Percentiles rank a stretch among this genome's conserved stretches.
phyloP scores from a whole-genome alignment of 1,284 basidiomycete species.

The Ustilago shanxiensis region DNA sequence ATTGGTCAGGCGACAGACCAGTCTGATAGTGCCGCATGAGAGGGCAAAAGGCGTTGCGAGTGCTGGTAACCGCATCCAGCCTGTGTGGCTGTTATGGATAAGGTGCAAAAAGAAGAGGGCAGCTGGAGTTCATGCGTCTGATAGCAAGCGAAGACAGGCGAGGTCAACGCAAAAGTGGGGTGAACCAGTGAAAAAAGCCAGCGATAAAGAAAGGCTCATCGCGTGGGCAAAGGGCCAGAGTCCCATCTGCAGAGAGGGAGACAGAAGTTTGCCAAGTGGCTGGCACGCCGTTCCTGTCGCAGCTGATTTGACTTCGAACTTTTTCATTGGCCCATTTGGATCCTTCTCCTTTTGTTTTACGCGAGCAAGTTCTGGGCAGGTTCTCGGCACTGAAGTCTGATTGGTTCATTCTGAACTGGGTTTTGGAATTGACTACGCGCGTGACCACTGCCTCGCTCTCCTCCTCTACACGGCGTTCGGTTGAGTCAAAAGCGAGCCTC shows the following conservation, averaged over 20 bases:
- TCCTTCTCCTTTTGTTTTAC: neutral
- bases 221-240: neutral
- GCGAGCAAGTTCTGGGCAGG: constrained; percentile 8
- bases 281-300: neutral
- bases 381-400: neutral
- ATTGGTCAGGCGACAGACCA: neutral
- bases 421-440: neutral
- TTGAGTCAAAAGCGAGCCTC: too few relatives aligned
- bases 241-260: too few relatives aligned
- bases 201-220: constrained; percentile 1
- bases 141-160: constrained; percentile 19
- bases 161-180: constrained; percentile 15
- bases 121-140: constrained; percentile 13
- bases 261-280: constrained; percentile 1
- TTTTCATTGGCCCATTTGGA: neutral
- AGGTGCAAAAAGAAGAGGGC: neutral
- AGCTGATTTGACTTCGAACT: constrained; percentile 2
- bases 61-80: constrained; percentile 1
- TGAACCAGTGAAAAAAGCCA: constrained; percentile 10
- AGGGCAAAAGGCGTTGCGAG: neutral
- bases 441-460: neutral
- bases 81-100: constrained; percentile 9
- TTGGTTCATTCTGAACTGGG: neutral
- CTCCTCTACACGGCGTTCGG: too few relatives aligned
- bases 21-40: constrained; percentile 8